Percentiles rank a stretch among this genome's conserved stretches.
Evolutionary conservation across 108 stramenopile species (phyloP).

Genomic region (Fistulifera solaris): DNA sequence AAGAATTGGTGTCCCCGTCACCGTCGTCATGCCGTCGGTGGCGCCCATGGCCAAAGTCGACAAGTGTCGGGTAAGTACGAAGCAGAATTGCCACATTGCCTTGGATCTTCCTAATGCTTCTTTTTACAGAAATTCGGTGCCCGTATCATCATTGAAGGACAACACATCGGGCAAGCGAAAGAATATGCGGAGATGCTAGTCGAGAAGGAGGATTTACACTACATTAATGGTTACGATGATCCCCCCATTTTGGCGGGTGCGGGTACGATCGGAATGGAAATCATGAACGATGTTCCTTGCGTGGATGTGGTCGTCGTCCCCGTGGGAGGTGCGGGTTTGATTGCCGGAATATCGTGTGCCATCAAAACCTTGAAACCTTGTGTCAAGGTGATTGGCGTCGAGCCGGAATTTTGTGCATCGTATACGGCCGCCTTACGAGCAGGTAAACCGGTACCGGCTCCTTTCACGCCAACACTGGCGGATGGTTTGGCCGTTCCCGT

Average conservation of each 20-base stretch:
- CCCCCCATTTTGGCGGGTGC: slow-evolving; percentile 94
- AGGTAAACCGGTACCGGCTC: slow-evolving; percentile 54
- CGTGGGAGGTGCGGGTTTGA: slow-evolving; percentile 93
- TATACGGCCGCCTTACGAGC: slow-evolving; percentile 85
- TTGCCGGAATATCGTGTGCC: slow-evolving; percentile 89
- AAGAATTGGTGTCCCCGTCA: slow-evolving; percentile 89
- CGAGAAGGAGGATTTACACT: slow-evolving; percentile 48
- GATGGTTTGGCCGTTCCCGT: slow-evolving; percentile 94
- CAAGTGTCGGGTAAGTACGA: slow-evolving; percentile 75
- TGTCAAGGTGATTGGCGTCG: slow-evolving; percentile 82
- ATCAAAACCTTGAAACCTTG: slow-evolving; percentile 90
- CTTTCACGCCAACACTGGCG: slow-evolving; percentile 78
- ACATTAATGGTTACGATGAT: slow-evolving; percentile 97
- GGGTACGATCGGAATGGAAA: slow-evolving; percentile 96
- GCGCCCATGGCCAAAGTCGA: slow-evolving; percentile 94
- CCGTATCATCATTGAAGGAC: slow-evolving; percentile 82
- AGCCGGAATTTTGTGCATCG: slow-evolving; percentile 85
- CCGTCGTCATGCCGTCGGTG: slow-evolving; percentile 92
- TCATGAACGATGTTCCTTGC: slow-evolving; percentile 89
- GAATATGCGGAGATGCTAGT: slow-evolving; percentile 60
- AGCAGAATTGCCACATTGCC: neutral
- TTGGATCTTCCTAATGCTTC: neutral
- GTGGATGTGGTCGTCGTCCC: slow-evolving; percentile 92
- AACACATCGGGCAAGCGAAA: slow-evolving; percentile 91
- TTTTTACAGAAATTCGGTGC: slow-evolving; percentile 78